Percentiles rank a stretch among this genome's conserved stretches.
These are phyloP conservation scores for Chaetothyriales sp. DNA, from an alignment of 2,329 filamentous ascomycete species.

Conservation along the genomic window DNA sequence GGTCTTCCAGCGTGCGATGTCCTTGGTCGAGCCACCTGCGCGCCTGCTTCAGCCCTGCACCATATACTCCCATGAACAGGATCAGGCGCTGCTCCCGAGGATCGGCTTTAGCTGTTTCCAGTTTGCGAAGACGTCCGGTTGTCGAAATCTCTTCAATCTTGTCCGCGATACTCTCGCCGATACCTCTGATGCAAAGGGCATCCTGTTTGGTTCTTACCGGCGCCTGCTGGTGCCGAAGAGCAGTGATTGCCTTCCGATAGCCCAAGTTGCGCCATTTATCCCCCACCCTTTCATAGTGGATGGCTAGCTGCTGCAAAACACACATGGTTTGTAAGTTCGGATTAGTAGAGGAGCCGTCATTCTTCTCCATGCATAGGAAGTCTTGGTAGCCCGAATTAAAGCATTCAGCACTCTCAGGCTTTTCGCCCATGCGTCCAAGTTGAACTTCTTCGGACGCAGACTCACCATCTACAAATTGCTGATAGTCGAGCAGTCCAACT, in stretches of 20 bases:
- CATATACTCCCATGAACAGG: conserved; percentile 65
- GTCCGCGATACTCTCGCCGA: conserved; percentile 59
- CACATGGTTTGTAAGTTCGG: conserved; percentile 67
- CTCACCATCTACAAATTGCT: conserved; percentile 21
- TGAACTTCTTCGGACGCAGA: conserved; percentile 25
- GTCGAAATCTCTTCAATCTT: conserved; percentile 84
- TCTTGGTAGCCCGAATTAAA: conserved; percentile 33
- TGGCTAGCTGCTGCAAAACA: conserved; percentile 62
- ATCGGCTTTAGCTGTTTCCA: conserved; percentile 58
- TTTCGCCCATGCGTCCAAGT: background rate
- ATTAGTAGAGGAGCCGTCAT: conserved; percentile 38
- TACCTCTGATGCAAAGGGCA: conserved; percentile 51
- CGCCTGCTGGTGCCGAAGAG: conserved; percentile 49
- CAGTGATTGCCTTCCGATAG: conserved; percentile 66
- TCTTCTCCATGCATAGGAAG: conserved; percentile 42
- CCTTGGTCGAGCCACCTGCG: conserved; percentile 65
- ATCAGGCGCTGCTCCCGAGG: conserved; percentile 52
- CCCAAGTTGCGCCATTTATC: conserved; percentile 64
- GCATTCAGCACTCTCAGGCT: background rate
- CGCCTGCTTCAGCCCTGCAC: conserved; percentile 57
- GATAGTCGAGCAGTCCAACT: background rate
- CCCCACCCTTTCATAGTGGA: conserved; percentile 59
- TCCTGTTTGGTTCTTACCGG: conserved; percentile 57
- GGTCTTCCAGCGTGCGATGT: conserved; percentile 58
- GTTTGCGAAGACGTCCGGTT: conserved; percentile 55